Conservation (phyloP, 441 rosid species). For the Gossypium gossypioides region DNA sequence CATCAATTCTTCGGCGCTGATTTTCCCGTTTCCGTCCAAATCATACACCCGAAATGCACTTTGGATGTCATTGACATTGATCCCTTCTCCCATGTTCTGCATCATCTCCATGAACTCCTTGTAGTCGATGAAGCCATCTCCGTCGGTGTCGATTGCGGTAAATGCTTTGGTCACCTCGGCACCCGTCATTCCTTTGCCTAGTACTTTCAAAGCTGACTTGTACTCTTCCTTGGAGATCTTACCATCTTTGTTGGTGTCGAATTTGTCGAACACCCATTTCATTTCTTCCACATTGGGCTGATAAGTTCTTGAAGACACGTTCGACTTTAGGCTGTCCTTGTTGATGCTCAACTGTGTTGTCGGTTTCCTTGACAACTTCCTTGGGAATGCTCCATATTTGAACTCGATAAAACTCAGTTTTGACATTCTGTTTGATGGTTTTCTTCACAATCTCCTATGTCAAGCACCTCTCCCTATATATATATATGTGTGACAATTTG, state of each 20-base stretch:
- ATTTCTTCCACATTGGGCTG: conserved; percentile 38
- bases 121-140: conserved; percentile 41
- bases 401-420: conserved; percentile 25
- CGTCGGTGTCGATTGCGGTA: conserved; percentile 28
- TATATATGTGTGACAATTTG: background rate
- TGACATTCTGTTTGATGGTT: conserved; percentile 12
- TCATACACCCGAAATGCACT: conserved; percentile 37
- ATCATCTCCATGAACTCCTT: conserved; percentile 40
- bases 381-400: conserved; percentile 20
- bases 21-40: conserved; percentile 39
- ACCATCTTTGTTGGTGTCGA: conserved; percentile 45
- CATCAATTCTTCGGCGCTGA: conserved; percentile 44
- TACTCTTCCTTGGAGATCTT: conserved; percentile 42
- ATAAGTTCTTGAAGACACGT: conserved; percentile 2
- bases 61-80: conserved; percentile 24
- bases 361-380: conserved; percentile 20
- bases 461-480: background rate
- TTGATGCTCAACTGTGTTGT: conserved; percentile 3
- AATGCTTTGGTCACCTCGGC: conserved; percentile 31
- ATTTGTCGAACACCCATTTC: conserved; percentile 44
- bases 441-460: background rate
- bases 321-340: conserved; percentile 14
- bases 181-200: conserved; percentile 26
- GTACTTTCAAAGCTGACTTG: conserved; percentile 21
- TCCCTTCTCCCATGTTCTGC: conserved; percentile 28